phyloP scores from a whole-genome alignment of 1,139 yeast species.

The Diutina rugosa region DNA sequence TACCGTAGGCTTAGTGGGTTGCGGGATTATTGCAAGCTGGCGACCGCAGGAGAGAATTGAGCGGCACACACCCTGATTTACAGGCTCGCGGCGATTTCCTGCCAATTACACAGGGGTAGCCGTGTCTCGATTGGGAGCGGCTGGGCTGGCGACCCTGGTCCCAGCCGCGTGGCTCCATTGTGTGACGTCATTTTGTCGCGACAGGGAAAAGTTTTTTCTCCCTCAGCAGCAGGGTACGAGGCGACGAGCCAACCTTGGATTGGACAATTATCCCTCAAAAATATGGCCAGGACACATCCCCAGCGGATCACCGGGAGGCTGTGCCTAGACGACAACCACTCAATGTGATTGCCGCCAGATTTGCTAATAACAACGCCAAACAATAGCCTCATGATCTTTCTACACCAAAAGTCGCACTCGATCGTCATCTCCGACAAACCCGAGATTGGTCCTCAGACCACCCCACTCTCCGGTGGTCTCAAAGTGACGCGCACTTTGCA shows the following conservation, averaged over 20 bases:
- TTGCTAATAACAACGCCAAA: not conserved
- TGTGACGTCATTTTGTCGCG: not conserved
- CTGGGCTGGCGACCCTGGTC: not conserved
- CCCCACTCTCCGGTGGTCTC: not conserved
- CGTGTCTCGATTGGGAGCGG: not conserved
- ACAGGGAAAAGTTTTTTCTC: not conserved
- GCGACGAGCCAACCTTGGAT: not conserved
- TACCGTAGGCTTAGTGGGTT: not conserved
- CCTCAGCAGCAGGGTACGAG: not conserved
- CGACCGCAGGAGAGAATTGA: not conserved
- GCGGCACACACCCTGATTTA: not conserved
- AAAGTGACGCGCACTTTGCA: not conserved
- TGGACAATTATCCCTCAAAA: slow-evolving; percentile 1
- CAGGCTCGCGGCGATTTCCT: not conserved
- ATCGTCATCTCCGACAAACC: not conserved
- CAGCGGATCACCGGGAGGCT: not conserved
- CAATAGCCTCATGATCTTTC: not conserved
- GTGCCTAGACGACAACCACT: not conserved
- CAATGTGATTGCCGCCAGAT: not conserved
- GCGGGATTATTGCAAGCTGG: not conserved
- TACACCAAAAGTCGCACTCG: not conserved
- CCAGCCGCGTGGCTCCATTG: not conserved
- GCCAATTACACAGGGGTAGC: not conserved
- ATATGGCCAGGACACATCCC: not conserved
- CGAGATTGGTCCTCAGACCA: no score